Evolutionary conservation across 2,329 filamentous ascomycete genomes (phyloP).

Genomic region (Cyclaneusma minus): DNA sequence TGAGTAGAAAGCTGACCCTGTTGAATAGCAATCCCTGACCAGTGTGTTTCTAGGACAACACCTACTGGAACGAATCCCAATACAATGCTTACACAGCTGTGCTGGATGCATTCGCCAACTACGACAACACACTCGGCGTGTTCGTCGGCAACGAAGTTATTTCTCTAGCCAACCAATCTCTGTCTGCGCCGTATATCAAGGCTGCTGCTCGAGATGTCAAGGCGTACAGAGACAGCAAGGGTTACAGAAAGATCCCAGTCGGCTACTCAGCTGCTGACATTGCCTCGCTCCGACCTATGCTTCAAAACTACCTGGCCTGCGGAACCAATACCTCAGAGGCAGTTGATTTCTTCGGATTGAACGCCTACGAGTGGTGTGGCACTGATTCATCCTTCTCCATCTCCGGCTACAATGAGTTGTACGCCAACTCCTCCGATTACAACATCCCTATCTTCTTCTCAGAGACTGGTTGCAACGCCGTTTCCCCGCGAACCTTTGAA

Average conservation of each 20-base stretch:
- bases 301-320: conserved; percentile 64
- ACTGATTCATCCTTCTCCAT: conserved; percentile 28
- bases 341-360: conserved; percentile 73
- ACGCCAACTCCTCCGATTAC: conserved; percentile 51
- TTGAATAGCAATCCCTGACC: conserved; percentile 4
- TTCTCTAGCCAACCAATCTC: conserved; percentile 39
- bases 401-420: conserved; percentile 56
- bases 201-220: conserved; percentile 71
- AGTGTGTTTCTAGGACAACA: conserved; percentile 27
- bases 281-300: conserved; percentile 44
- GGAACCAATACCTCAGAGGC: conserved; percentile 52
- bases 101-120: conserved; percentile 62
- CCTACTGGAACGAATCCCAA: conserved; percentile 61
- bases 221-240: conserved; percentile 58
- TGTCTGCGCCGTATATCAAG: conserved; percentile 69
- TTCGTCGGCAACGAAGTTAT: conserved; percentile 86
- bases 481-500: conserved; percentile 43
- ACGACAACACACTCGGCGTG: conserved; percentile 69
- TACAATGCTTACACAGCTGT: conserved; percentile 52
- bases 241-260: conserved; percentile 67
- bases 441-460: conserved; percentile 82
- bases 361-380: conserved; percentile 74
- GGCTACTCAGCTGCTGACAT: conserved; percentile 85
- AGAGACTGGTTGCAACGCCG: conserved; percentile 69
- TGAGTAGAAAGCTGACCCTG: conserved; percentile 17